Percentiles rank a stretch among this genome's conserved stretches.
phyloP scores from a whole-genome alignment of 139 green algal species.

The Chlamydomonas sp. region DNA sequence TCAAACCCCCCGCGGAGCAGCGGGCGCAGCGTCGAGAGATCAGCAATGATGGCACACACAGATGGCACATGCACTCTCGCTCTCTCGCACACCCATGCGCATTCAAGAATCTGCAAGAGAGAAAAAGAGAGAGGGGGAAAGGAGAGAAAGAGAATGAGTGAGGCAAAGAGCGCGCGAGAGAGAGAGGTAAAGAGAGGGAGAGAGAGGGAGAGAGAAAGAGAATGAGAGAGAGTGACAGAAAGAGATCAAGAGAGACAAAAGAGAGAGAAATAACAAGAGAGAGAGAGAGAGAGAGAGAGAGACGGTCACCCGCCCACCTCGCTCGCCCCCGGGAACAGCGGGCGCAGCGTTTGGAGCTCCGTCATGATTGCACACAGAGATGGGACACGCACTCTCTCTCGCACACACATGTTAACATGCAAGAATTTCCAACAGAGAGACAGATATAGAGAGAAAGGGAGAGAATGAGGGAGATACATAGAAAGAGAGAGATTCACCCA shows the following conservation, averaged over 20 bases:
- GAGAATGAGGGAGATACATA: no score
- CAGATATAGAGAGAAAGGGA: neutral
- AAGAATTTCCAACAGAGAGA: neutral
- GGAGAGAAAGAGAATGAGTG: no score
- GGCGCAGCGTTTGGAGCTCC: constrained; percentile 86
- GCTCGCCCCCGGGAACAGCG: constrained; percentile 69
- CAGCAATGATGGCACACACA: constrained; percentile 89
- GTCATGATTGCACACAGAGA: constrained; percentile 91
- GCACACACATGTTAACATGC: constrained; percentile 84
- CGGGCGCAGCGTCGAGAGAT: constrained; percentile 88
- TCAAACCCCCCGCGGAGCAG: constrained; percentile 63
- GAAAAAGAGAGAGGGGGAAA: neutral
- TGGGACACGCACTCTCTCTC: no score
- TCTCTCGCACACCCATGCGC: constrained; percentile 92
- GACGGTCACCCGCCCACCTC: constrained; percentile 36
- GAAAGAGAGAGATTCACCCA: no score
- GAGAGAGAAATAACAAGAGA: neutral
- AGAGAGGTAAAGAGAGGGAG: no score
- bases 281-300: no score
- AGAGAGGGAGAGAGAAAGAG: neutral
- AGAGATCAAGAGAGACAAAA: neutral
- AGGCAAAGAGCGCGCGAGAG: no score
- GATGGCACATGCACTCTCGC: no score
- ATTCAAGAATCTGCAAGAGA: neutral
- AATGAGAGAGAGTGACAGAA: neutral